Evolutionary conservation across 345 rosid genomes (phyloP), one percentile per base, ranked within the genome.

Genomic region (Adansonia digitata): DNA sequence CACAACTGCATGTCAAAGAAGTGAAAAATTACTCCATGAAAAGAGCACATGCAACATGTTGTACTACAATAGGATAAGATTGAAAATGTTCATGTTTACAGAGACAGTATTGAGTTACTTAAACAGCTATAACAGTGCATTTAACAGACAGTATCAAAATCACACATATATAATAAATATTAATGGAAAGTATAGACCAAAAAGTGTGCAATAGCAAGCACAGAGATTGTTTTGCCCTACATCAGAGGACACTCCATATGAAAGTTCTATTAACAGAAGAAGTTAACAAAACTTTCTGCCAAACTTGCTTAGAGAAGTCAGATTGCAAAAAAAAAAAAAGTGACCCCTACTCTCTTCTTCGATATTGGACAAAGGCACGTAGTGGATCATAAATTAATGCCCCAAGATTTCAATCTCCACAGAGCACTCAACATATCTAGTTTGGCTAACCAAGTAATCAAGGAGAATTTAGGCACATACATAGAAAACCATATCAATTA

Each of bases 1-100:
- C 81, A 91, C 80, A 89, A 92, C 97, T 89, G 92, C 95, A 91
- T 79, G 93, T 93, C 94, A 92, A 91, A 81, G 79, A 82, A 84
- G 82, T 84, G 84, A 81, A 80, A 81, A 83, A 84, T 91, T 91
- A 92, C 89, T 83, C 75, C 74, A 71, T 49, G 91, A 82, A 66
- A 86, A 82, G 73, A 77, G 80, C 56, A 45, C 2, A 10, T 59
- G 40, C 20, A 39, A 60, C 35, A 22, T n/a, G 52, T 18, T n/a
- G 51, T n/a, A 67, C 9, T 12, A 49, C 40, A 66, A 40, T 48
- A 76, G 49, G 27, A 37, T 22, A 57, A 27, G 12, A 43, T 52
- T 56, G 27, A 18, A 11, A 43, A 53, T 26, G 15, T 52, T 29
- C 49, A 0, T 45, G 34, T 42, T 61, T 40, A 48, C 7, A 61